Conservation (phyloP, 1,284 basidiomycete species). For the Sanghuangporus baumii region DNA sequence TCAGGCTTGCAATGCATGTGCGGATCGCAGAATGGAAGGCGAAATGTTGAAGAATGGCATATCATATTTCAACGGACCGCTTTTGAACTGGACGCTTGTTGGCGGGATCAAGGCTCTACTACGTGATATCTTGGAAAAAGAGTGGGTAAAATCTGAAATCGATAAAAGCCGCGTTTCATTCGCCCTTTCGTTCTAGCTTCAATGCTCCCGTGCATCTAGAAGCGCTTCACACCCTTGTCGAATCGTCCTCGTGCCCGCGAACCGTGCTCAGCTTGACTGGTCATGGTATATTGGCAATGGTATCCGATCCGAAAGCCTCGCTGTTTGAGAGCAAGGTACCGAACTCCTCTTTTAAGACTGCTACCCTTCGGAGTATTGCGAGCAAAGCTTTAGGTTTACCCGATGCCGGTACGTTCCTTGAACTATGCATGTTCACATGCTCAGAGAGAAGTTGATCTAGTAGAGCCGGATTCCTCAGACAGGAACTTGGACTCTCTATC, state of each 20-base stretch:
- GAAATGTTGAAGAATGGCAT: constrained; percentile 68
- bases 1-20: constrained; percentile 47
- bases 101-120: constrained; percentile 62
- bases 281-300: constrained; percentile 45
- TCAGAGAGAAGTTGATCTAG: neutral
- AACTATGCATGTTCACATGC: neutral
- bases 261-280: constrained; percentile 62
- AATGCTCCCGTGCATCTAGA: constrained; percentile 28
- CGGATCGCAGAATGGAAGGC: constrained; percentile 51
- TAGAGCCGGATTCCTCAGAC: constrained; percentile 18
- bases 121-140: constrained; percentile 50
- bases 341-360: constrained; percentile 33
- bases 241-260: constrained; percentile 57
- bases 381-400: constrained; percentile 37
- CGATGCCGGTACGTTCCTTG: constrained; percentile 31
- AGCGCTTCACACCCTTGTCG: constrained; percentile 59
- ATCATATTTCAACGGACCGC: constrained; percentile 65
- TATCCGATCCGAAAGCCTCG: constrained; percentile 31
- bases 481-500: constrained; percentile 17
- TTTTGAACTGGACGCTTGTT: constrained; percentile 74
- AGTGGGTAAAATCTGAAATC: constrained; percentile 35
- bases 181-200: constrained; percentile 27
- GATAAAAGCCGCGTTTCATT: constrained; percentile 1
- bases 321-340: constrained; percentile 29
- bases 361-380: constrained; percentile 38